phyloP scores from a whole-genome alignment of 345 rosid species.

The Boechera retrofracta region DNA sequence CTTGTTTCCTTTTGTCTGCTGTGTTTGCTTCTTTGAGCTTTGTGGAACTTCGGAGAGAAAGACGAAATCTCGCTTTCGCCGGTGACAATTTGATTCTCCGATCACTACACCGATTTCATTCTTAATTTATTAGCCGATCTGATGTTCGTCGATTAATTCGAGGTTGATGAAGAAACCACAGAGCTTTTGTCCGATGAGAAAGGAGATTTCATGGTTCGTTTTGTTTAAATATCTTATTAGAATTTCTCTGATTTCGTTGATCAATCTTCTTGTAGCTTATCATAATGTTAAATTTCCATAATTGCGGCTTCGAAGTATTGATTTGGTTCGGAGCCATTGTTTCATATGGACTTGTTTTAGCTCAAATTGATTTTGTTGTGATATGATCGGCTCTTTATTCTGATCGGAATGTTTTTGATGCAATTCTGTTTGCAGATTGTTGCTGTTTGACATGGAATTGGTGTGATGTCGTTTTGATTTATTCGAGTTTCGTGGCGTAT shows the following conservation, averaged over 20 bases:
- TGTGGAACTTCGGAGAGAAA: constrained; percentile 12
- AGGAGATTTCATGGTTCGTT: constrained; percentile 6
- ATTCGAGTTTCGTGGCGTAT: constrained; percentile 4
- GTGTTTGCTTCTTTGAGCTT: background rate
- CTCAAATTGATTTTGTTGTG: background rate
- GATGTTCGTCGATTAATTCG: background rate
- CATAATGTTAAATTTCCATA: background rate
- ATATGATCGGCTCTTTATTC: background rate
- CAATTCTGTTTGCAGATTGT: constrained; percentile 2
- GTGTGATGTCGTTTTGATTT: constrained; percentile 7
- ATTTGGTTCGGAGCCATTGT: background rate
- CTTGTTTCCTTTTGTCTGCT: background rate
- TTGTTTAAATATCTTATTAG: background rate
- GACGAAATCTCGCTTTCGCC: constrained; percentile 12
- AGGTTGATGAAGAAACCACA: background rate
- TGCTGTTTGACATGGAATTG: constrained; percentile 1
- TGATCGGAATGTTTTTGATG: background rate
- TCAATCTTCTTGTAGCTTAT: background rate
- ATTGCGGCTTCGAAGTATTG: background rate
- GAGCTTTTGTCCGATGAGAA: background rate
- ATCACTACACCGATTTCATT: background rate
- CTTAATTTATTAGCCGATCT: constrained; percentile 5
- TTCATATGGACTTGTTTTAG: too few species aligned
- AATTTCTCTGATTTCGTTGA: background rate
- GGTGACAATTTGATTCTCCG: constrained; percentile 20